phyloP scores from a whole-genome alignment of 2,329 filamentous ascomycete genomes.

The Cordyceps militaris region DNA sequence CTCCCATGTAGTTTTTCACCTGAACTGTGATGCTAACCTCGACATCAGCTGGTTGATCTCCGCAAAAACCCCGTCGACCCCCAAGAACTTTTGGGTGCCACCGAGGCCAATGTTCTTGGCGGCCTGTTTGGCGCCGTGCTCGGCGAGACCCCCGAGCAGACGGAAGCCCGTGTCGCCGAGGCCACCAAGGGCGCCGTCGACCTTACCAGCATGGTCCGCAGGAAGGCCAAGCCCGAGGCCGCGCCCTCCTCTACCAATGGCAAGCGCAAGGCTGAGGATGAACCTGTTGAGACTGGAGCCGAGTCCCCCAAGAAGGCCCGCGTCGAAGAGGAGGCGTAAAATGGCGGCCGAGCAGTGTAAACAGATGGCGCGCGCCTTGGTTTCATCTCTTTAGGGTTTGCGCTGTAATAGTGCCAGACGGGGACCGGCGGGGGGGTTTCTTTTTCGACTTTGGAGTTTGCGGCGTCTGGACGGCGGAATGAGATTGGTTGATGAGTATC shows the following conservation, averaged over 20 bases:
- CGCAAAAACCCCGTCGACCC: conserved; percentile 48
- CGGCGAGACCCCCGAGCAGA: conserved; percentile 54
- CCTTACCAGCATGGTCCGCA: conserved; percentile 66
- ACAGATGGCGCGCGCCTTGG: not conserved
- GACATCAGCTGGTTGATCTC: conserved; percentile 58
- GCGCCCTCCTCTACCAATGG: conserved; percentile 19
- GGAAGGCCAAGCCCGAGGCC: conserved; percentile 40
- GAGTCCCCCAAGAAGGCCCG: conserved; percentile 44
- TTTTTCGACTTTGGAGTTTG: conserved; percentile 4
- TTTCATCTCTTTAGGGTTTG: not conserved
- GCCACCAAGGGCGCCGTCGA: conserved; percentile 69
- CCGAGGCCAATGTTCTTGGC: conserved; percentile 37
- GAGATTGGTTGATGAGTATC: not conserved
- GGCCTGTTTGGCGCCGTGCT: conserved; percentile 58
- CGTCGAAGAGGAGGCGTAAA: conserved; percentile 32
- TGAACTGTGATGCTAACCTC: conserved; percentile 8
- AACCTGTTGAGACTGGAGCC: conserved; percentile 19
- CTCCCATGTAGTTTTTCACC: not conserved
- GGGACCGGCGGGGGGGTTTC: not conserved
- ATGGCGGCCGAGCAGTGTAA: not conserved
- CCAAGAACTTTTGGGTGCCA: conserved; percentile 30
- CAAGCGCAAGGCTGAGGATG: conserved; percentile 21
- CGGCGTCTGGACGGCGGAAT: conserved; percentile 9
- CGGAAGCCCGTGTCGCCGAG: conserved; percentile 60
- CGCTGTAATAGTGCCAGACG: not conserved